Percentiles rank a stretch among this genome's conserved stretches.
Conservation (phyloP, 2,329 filamentous ascomycete genomes). For the Trichoderma sp. region DNA sequence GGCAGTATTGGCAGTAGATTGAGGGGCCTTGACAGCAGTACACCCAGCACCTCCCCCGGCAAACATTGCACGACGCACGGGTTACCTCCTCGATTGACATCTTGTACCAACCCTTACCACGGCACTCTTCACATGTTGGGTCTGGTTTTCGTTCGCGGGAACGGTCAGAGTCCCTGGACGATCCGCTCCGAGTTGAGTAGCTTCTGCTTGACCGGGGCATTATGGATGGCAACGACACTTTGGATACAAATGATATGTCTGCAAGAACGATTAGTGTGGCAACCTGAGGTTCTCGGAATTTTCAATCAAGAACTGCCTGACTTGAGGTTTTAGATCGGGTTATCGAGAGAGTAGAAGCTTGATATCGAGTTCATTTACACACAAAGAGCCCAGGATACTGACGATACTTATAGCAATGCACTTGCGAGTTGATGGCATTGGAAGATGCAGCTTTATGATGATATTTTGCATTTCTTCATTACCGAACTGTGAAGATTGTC, state of each 20-base stretch:
- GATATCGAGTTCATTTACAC: neutral
- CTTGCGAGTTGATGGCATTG: neutral
- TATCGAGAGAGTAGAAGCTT: neutral
- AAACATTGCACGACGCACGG: neutral
- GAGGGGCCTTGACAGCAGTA: conserved; percentile 6
- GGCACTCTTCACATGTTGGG: conserved; percentile 14
- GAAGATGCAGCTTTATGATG: neutral
- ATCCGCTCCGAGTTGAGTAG: conserved; percentile 5
- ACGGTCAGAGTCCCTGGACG: conserved; percentile 6
- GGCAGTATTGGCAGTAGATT: neutral
- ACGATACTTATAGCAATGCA: neutral
- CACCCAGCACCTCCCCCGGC: neutral
- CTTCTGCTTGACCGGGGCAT: conserved; percentile 12
- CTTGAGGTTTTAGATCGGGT: neutral
- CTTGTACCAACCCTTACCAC: conserved; percentile 1
- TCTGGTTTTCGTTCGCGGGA: conserved; percentile 10
- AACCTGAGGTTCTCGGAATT: neutral
- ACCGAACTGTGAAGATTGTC: neutral
- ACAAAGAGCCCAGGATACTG: neutral
- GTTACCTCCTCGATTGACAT: neutral
- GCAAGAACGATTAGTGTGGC: conserved; percentile 8
- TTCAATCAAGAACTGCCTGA: neutral
- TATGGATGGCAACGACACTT: neutral
- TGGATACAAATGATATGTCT: neutral
- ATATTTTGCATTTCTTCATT: neutral